These are phyloP conservation scores for Shiraia bambusicola DNA, from an alignment of 2,329 filamentous ascomycete genomes.

Conservation along the genomic window DNA sequence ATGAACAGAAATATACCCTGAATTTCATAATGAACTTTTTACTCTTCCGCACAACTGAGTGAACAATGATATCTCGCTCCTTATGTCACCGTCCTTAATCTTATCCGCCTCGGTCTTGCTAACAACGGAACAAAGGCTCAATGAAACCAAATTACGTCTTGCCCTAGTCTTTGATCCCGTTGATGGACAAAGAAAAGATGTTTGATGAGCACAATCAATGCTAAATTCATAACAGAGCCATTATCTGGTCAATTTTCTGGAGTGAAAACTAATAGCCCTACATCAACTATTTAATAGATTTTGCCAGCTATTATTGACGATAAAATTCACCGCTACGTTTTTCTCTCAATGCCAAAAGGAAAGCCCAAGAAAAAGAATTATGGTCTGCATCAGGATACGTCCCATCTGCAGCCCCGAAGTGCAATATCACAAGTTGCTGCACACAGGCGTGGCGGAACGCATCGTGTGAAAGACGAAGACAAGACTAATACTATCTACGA, in stretches of 20 bases:
- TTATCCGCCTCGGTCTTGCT: background rate
- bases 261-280: too few species aligned
- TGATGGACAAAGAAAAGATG: background rate
- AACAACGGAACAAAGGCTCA: slow-evolving; percentile 3
- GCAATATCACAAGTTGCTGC: slow-evolving; percentile 17
- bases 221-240: too few species aligned
- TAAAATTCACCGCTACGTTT: slow-evolving; percentile 4
- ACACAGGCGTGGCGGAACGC: slow-evolving; percentile 34
- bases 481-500: slow-evolving; percentile 36
- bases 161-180: background rate
- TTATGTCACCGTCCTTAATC: background rate
- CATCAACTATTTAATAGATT: too few species aligned
- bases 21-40: slow-evolving; percentile 7
- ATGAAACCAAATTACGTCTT: too few species aligned
- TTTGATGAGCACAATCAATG: background rate
- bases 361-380: slow-evolving; percentile 13
- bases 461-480: slow-evolving; percentile 30
- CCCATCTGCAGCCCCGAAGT: background rate
- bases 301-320: background rate
- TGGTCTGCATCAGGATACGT: slow-evolving; percentile 1
- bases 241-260: too few species aligned
- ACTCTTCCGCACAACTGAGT: background rate
- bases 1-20: slow-evolving; percentile 36
- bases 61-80: background rate
- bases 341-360: slow-evolving; percentile 12